Percentiles rank a stretch among this genome's conserved stretches.
Conservation (phyloP, 768 basidiomycete species). For the Calvatia gigantea region DNA sequence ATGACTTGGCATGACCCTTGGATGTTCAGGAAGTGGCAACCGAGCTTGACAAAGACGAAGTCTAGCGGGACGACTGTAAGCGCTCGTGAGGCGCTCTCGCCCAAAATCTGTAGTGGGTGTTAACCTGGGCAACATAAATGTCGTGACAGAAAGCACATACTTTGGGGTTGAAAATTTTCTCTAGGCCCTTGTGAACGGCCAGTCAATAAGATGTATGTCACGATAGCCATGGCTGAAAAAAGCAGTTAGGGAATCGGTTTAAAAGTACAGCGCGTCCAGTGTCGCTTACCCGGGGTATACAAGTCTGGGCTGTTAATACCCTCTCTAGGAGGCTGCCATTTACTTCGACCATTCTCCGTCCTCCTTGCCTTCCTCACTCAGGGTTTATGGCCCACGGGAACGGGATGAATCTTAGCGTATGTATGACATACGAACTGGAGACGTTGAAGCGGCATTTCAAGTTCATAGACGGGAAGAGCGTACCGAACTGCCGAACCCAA, state of each 20-base stretch:
- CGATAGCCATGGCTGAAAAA: constrained; percentile 84
- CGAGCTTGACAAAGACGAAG: constrained; percentile 84
- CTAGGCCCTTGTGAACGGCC: constrained; percentile 80
- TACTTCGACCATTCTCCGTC: constrained; percentile 61
- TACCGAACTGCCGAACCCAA: constrained; percentile 59
- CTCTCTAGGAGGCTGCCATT: constrained; percentile 87
- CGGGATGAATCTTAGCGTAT: constrained; percentile 82
- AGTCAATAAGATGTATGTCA: constrained; percentile 92
- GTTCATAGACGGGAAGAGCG: constrained; percentile 68
- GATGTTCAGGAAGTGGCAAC: constrained; percentile 92
- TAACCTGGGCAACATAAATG: neutral
- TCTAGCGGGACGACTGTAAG: constrained; percentile 84
- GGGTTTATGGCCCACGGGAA: constrained; percentile 95
- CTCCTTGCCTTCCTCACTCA: constrained; percentile 78
- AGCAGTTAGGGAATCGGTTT: neutral
- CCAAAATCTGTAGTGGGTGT: constrained; percentile 66
- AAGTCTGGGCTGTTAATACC: constrained; percentile 96
- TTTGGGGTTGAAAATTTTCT: constrained; percentile 81
- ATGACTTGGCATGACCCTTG: constrained; percentile 65
- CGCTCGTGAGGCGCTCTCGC: constrained; percentile 80
- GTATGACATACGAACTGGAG: constrained; percentile 91
- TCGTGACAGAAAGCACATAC: constrained; percentile 15
- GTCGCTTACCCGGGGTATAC: constrained; percentile 81
- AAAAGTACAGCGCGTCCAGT: neutral
- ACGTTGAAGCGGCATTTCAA: constrained; percentile 95